phyloP scores from a whole-genome alignment of 2,329 filamentous ascomycete genomes.

The Venturia asperata region DNA sequence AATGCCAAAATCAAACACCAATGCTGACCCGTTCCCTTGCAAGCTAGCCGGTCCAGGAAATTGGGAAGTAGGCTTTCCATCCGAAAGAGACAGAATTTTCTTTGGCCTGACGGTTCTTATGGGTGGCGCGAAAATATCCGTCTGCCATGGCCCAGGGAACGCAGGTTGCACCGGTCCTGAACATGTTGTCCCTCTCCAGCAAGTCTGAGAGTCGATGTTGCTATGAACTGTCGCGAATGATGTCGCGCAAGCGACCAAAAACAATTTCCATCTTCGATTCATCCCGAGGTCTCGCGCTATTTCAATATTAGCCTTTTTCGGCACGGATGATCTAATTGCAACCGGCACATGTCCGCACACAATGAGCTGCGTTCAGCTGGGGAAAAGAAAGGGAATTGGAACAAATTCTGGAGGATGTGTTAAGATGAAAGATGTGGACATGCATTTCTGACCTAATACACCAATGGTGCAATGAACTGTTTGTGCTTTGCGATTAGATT shows the following conservation, averaged over 20 bases:
- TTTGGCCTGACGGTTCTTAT: constrained; percentile 45
- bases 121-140: constrained; percentile 49
- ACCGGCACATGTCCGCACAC: background rate
- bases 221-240: background rate
- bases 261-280: background rate
- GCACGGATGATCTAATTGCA: background rate
- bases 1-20: constrained; percentile 53
- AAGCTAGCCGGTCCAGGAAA: constrained; percentile 31
- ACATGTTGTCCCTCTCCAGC: constrained; percentile 52
- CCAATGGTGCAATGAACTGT: background rate
- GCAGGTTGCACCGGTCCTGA: constrained; percentile 43
- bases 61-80: constrained; percentile 28
- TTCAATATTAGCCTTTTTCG: background rate
- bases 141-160: constrained; percentile 53
- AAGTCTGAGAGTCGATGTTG: constrained; percentile 26
- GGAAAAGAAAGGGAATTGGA: background rate
- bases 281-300: background rate
- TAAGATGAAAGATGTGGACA: background rate
- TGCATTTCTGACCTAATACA: background rate
- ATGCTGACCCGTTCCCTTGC: constrained; percentile 43
- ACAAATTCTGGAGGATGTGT: too few relatives aligned
- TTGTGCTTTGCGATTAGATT: background rate
- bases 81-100: constrained; percentile 35
- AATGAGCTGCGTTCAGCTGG: background rate
- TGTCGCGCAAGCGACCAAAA: constrained; percentile 4